Evolutionary conservation across 2,329 filamentous ascomycete species (phyloP), one percentile per base, ranked within the genome.

Genomic region (Xylaria sp.): DNA sequence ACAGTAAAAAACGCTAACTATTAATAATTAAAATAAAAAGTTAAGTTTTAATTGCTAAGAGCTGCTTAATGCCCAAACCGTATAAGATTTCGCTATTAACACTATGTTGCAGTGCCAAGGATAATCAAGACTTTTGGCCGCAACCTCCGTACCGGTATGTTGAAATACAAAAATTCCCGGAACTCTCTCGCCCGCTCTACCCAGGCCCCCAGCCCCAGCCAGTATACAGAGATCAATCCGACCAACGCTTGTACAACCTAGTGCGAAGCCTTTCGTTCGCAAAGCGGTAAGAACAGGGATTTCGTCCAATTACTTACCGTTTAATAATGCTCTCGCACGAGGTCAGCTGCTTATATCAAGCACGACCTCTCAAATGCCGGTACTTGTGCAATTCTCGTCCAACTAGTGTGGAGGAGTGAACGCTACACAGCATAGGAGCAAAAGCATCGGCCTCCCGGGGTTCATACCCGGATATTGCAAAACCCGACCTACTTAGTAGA

Each of bases 391-490:
- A 51, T 60, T 65, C 37, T 54, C 59, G 61, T 69, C 58, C 59
- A 59, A 44, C 48, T 18, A 25, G 27, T 35, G 13, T 21, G 18
- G 40, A 55, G 42, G 42, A 35, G 32, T 48, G 54, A 40, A 35
- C 27, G 63, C 63, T 66, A 64, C 64, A 68, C 60, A 58, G 35
- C 55, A 67, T 64, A 18, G 32, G 6, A 61, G 40, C 27, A 62
- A 48, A 40, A 60, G 25, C 55, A 57, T 53, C 67, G 48, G 54
- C 23, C 60, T 47, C 51, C 54, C 63, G 54, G 51, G 21, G 35
- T 3, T 40, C 54, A 18, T 13, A 40, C 40, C 64, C 64, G 35
- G 48, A n/a, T 40, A 23, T 8, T 54, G 55, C 53, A 35, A 37
- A 42, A 40, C 60, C 54, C 23, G 48, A 29, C 47, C n/a, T n/a